Evolutionary conservation across 2,329 filamentous ascomycete genomes (phyloP).

Genomic region (Fusarium napiforme): DNA sequence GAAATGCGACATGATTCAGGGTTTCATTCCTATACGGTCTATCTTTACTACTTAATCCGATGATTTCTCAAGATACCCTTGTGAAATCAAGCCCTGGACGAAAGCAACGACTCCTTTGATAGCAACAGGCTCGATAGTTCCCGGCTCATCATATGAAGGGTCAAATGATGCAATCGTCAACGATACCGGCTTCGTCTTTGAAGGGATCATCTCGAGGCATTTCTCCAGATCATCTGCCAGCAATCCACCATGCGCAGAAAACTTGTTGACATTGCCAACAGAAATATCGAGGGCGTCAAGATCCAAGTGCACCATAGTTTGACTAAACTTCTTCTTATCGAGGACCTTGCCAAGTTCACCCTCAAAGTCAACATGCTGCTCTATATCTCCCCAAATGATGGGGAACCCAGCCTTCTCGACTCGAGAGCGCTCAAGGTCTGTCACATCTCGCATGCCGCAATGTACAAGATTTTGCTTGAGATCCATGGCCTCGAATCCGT

Average conservation of each 20-base stretch:
- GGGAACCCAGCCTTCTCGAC: conserved; percentile 46
- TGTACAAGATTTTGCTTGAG: conserved; percentile 1
- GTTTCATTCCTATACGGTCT: background rate
- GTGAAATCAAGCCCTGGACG: conserved; percentile 18
- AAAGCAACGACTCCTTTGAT: conserved; percentile 25
- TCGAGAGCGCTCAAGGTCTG: conserved; percentile 5
- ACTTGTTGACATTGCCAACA: conserved; percentile 51
- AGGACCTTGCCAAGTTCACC: conserved; percentile 11
- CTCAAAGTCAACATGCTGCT: conserved; percentile 29
- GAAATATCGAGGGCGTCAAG: conserved; percentile 50
- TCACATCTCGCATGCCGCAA: conserved; percentile 9
- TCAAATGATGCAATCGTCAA: conserved; percentile 38
- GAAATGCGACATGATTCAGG: background rate
- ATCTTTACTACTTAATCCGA: background rate
- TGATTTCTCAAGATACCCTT: conserved; percentile 4
- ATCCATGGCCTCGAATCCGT: conserved; percentile 33
- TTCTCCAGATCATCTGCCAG: conserved; percentile 39
- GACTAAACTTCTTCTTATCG: conserved; percentile 12
- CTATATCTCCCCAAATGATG: conserved; percentile 44
- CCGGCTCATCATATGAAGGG: conserved; percentile 30
- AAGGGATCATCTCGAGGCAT: conserved; percentile 33
- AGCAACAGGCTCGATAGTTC: conserved; percentile 31
- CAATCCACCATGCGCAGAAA: conserved; percentile 49
- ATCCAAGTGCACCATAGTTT: conserved; percentile 50
- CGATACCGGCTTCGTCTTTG: conserved; percentile 21